Conservation (phyloP, 2,329 filamentous ascomycete genomes). For the Aspergillus vadensis region DNA sequence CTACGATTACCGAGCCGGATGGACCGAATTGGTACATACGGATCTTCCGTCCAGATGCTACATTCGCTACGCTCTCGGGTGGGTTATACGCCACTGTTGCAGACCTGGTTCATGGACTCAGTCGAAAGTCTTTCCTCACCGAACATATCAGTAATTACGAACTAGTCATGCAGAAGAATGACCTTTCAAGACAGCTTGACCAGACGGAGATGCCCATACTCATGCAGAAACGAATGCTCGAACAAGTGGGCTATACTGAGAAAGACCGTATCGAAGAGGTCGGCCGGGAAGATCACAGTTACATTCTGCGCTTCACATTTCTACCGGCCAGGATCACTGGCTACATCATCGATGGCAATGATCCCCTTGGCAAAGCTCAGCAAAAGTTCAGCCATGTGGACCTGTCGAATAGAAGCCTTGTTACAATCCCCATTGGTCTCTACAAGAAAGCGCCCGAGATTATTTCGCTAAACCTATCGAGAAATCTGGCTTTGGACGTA, state of each 20-base stretch:
- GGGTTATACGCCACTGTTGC: constrained; percentile 79
- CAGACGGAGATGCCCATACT: constrained; percentile 79
- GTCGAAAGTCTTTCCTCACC: constrained; percentile 90
- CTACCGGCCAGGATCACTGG: constrained; percentile 85
- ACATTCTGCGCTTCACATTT: constrained; percentile 94
- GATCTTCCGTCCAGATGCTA: constrained; percentile 90
- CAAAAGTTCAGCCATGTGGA: constrained; percentile 95
- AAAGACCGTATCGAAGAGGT: constrained; percentile 88
- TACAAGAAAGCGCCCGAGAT: constrained; percentile 92
- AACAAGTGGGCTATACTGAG: constrained; percentile 88
- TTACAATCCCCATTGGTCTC: constrained; percentile 91
- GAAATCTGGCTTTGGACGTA: constrained; percentile 87
- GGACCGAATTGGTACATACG: constrained; percentile 83
- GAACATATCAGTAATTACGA: constrained; percentile 93
- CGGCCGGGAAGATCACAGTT: constrained; percentile 95
- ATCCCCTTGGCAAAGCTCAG: constrained; percentile 71
- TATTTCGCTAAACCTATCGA: constrained; percentile 88
- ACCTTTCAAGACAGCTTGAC: constrained; percentile 78
- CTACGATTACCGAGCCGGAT: constrained; percentile 71
- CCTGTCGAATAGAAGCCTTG: constrained; percentile 81
- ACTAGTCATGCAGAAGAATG: constrained; percentile 91
- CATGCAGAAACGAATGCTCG: constrained; percentile 86
- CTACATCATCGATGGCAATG: constrained; percentile 67
- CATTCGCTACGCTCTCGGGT: constrained; percentile 89
- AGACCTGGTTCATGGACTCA: constrained; percentile 85